Percentiles rank a stretch among this genome's conserved stretches.
These are phyloP conservation scores for Coemansia sp. DNA, from an alignment of 192 early-diverging fungal species.

Conservation along the genomic window DNA sequence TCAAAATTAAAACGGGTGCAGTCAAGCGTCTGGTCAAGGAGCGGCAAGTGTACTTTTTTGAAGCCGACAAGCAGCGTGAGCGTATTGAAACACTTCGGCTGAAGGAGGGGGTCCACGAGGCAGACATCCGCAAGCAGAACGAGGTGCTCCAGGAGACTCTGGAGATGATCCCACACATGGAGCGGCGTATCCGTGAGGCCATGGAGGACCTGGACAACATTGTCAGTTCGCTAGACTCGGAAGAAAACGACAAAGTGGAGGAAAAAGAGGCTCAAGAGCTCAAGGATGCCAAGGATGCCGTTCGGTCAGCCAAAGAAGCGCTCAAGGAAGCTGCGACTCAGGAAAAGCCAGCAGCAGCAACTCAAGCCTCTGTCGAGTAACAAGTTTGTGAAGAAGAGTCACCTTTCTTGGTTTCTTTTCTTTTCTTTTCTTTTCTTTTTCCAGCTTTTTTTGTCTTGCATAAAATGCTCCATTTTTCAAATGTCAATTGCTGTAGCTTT, in stretches of 20 bases:
- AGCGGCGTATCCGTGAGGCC: conserved; percentile 39
- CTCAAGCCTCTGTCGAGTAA: neutral
- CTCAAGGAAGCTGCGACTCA: neutral
- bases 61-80: conserved; percentile 22
- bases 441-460: neutral
- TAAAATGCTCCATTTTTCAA: neutral
- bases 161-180: conserved; percentile 50
- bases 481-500: neutral
- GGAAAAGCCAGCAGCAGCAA: neutral
- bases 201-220: conserved; percentile 45
- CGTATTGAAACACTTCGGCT: conserved; percentile 27
- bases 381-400: neutral
- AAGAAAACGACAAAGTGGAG: neutral
- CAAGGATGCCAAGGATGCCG: neutral
- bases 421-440: neutral
- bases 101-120: conserved; percentile 24
- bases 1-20: conserved; percentile 48
- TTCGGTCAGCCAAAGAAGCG: neutral
- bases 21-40: conserved; percentile 51
- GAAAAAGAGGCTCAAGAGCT: conserved; percentile 4
- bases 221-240: conserved; percentile 4
- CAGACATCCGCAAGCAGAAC: conserved; percentile 53
- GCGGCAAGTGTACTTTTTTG: conserved; percentile 24
- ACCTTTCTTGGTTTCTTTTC: neutral
- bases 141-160: conserved; percentile 55